Evolutionary conservation across 352 stramenopile genomes (phyloP).

Genomic region (Pythium brassicae): DNA sequence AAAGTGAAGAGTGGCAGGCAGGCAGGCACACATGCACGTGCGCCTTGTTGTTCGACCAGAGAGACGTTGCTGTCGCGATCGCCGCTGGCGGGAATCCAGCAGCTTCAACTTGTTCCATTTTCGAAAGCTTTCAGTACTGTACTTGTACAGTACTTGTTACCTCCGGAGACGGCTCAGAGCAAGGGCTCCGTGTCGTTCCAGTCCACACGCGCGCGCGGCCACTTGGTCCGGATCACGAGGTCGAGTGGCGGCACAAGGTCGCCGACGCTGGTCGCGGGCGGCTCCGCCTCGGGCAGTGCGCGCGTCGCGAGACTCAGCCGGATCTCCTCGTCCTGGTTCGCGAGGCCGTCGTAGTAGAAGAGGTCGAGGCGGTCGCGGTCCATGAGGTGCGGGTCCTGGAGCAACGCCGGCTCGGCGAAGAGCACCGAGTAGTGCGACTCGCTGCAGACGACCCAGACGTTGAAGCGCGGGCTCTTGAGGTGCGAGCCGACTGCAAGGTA

Average conservation of each 20-base stretch:
- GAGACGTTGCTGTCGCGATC: no score
- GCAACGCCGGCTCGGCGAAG: constrained; percentile 39
- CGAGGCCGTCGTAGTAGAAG: constrained; percentile 87
- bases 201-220: constrained; percentile 64
- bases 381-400: constrained; percentile 23
- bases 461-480: constrained; percentile 70
- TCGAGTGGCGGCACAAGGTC: constrained; percentile 84
- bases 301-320: constrained; percentile 45
- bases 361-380: constrained; percentile 52
- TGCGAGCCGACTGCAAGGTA: constrained; percentile 81
- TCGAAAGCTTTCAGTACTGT: no score
- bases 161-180: constrained; percentile 47
- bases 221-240: constrained; percentile 89
- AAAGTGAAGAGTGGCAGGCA: background rate
- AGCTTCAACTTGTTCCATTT: no score
- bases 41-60: no score
- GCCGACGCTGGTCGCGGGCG: constrained; percentile 26
- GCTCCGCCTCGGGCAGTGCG: constrained; percentile 22
- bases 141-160: no score
- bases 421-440: constrained; percentile 92
- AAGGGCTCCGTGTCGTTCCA: constrained; percentile 88
- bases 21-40: no score
- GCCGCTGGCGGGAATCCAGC: no score
- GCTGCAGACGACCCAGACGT: constrained; percentile 90
- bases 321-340: constrained; percentile 86